These are phyloP conservation scores for Asclepias syriaca DNA, from an alignment of 257 asterid genomes.

Conservation along the genomic window DNA sequence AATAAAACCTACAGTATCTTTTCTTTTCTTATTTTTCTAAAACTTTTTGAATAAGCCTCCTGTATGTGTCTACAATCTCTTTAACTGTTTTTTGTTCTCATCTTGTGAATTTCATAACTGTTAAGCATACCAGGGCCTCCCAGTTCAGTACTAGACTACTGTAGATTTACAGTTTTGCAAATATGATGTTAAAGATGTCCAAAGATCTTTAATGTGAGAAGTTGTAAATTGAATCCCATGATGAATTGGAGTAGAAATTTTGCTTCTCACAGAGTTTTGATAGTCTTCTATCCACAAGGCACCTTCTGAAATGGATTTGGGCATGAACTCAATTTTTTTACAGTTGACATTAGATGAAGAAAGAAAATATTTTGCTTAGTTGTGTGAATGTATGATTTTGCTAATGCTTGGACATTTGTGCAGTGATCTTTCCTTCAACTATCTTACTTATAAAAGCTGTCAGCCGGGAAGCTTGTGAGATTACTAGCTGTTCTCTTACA, in stretches of 20 bases:
- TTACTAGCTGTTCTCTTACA: conserved; percentile 6
- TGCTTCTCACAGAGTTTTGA: background rate
- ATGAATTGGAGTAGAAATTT: background rate
- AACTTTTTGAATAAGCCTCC: background rate
- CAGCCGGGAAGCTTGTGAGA: conserved; percentile 20
- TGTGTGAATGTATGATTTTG: background rate
- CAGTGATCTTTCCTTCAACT: conserved; percentile 71
- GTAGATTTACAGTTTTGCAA: background rate
- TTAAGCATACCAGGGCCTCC: background rate
- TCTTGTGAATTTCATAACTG: background rate
- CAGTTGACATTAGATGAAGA: background rate
- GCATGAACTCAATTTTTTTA: background rate
- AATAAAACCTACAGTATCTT: background rate
- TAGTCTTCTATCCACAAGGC: background rate
- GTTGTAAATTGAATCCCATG: background rate
- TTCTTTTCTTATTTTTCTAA: too few species aligned
- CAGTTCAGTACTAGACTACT: background rate
- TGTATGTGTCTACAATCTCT: background rate
- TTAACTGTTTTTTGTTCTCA: background rate
- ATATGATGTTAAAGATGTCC: background rate
- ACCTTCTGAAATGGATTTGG: background rate
- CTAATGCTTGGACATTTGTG: conserved; percentile 16
- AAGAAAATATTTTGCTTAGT: background rate
- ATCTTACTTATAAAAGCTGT: conserved; percentile 40
- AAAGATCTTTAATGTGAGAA: background rate